Conservation (phyloP, 2,329 filamentous ascomycete species). For the Cladosporium colombiae region DNA sequence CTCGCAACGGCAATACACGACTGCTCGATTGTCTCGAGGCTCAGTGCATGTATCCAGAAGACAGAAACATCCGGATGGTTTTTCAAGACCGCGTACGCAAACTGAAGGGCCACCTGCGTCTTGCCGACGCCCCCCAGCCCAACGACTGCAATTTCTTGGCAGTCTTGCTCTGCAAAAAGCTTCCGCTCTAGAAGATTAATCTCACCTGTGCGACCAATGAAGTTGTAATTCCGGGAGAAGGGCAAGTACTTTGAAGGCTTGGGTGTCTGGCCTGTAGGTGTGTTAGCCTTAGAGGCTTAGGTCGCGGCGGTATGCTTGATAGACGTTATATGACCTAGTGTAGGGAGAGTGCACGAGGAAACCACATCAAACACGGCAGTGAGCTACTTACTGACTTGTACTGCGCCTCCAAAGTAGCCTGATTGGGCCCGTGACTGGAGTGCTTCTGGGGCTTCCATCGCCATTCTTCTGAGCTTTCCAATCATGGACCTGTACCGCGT, state of each 20-base stretch:
- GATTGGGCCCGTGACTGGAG: background rate
- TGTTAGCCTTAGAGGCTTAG: background rate
- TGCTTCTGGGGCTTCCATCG: background rate
- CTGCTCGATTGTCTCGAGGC: background rate
- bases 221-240: background rate
- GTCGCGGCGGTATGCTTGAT: background rate
- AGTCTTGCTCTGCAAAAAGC: background rate
- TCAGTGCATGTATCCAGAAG: background rate
- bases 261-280: background rate
- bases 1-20: background rate
- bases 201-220: background rate
- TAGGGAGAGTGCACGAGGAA: background rate
- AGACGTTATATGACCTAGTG: background rate
- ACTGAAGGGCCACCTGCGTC: constrained; percentile 35
- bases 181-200: background rate
- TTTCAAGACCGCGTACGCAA: constrained; percentile 32
- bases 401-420: constrained; percentile 32
- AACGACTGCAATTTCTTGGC: constrained; percentile 28
- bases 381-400: constrained; percentile 21
- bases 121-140: constrained; percentile 38
- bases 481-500: background rate
- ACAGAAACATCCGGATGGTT: constrained; percentile 2
- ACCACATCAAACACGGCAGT: constrained; percentile 24
- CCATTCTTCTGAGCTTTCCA: background rate
- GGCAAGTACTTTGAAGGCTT: background rate